Percentiles rank a stretch among this genome's conserved stretches.
Evolutionary conservation across 106 monocot species (phyloP).

Genomic region (Phalaenopsis equestris): DNA sequence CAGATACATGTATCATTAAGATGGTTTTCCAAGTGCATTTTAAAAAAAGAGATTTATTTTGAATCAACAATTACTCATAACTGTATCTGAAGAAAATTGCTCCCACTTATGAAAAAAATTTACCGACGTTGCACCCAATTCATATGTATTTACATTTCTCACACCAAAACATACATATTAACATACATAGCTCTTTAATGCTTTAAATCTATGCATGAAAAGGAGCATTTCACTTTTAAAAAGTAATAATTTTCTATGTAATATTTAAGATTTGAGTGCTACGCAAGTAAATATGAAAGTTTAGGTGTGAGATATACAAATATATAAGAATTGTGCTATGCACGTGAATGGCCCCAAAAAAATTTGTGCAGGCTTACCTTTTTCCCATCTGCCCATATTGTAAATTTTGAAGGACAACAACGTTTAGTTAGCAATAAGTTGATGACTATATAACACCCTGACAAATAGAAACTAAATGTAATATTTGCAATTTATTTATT

Average conservation of each 20-base stretch:
- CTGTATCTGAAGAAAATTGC: not conserved
- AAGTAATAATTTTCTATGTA: no score
- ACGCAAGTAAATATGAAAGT: no score
- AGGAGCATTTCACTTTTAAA: no score
- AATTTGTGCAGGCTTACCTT: not conserved
- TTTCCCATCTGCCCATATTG: not conserved
- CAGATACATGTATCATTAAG: not conserved
- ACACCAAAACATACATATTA: no score
- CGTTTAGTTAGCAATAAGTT: not conserved
- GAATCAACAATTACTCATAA: not conserved
- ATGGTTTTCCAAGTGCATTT: not conserved
- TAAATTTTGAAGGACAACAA: not conserved
- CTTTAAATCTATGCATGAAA: no score
- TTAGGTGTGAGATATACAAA: no score
- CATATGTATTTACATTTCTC: not conserved
- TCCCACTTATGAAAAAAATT: not conserved
- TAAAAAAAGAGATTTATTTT: not conserved
- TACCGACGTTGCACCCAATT: not conserved
- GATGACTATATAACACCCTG: not conserved
- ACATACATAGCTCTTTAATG: no score
- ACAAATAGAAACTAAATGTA: not conserved
- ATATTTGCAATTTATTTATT: not conserved
- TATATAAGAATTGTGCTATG: no score
- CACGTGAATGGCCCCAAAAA: not conserved
- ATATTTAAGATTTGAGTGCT: no score